A percentile compares a stretch with the other conserved stretches of the same genome.
These are phyloP conservation scores for Fusarium tupiense DNA, from an alignment of 2,329 filamentous ascomycete species.

Conservation along the genomic window DNA sequence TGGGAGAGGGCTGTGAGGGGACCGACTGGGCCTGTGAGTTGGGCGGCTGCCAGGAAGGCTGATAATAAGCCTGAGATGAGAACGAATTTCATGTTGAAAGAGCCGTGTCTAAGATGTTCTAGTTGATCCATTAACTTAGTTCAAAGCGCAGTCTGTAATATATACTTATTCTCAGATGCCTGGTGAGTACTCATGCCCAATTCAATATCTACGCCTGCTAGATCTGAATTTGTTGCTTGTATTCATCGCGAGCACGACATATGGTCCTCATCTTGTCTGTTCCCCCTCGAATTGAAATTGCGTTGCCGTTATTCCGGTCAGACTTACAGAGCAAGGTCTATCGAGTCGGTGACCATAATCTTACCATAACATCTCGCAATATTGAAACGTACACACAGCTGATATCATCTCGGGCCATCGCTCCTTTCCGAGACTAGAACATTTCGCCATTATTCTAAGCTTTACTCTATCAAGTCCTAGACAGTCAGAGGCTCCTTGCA, in stretches of 20 bases:
- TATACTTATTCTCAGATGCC: not conserved
- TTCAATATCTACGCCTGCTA: not conserved
- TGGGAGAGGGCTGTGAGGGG: not conserved
- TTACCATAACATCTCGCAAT: not conserved
- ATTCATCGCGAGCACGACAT: not conserved
- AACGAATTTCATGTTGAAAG: not conserved
- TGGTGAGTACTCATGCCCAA: not conserved
- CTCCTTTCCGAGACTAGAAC: not conserved
- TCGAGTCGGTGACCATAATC: not conserved
- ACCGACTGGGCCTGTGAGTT: not conserved
- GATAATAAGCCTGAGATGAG: not conserved
- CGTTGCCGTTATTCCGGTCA: not conserved
- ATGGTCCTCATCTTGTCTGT: not conserved
- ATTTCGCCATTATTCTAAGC: not conserved
- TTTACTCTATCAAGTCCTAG: not conserved
- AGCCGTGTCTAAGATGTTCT: accelerated
- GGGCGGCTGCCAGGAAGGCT: not conserved
- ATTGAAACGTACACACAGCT: not conserved
- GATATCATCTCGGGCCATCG: not conserved
- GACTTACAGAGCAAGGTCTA: too few relatives aligned
- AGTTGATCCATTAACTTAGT: accelerated
- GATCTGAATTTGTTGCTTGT: not conserved
- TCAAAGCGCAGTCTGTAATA: not conserved
- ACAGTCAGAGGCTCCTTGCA: not conserved
- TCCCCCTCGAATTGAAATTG: not conserved